Conservation (phyloP, 345 rosid genomes). For the Eucalyptus curtisii region DNA sequence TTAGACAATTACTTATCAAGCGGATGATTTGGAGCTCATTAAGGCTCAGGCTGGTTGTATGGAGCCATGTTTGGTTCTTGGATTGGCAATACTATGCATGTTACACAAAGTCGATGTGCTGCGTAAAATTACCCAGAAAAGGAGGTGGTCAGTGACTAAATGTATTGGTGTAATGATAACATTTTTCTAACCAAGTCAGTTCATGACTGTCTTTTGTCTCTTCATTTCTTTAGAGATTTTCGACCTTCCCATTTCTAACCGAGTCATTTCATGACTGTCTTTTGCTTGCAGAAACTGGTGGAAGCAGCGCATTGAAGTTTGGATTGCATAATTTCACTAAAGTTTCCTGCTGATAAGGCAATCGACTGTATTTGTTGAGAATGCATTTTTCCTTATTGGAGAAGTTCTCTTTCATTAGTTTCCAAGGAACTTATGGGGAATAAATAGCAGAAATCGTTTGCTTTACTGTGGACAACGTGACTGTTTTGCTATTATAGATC, state of each 20-base stretch:
- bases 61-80: neutral
- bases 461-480: neutral
- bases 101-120: neutral
- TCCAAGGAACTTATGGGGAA: neutral
- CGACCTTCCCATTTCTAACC: neutral
- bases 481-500: neutral
- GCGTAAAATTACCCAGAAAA: neutral
- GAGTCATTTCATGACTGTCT: neutral
- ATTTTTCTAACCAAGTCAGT: neutral
- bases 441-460: neutral
- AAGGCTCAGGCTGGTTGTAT: neutral
- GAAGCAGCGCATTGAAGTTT: constrained; percentile 30
- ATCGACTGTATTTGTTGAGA: neutral
- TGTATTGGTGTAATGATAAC: neutral
- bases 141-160: neutral
- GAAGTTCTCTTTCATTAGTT: neutral
- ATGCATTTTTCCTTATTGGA: neutral
- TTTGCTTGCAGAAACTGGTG: constrained; percentile 20
- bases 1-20: no score
- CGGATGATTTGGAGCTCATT: no score
- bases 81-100: neutral
- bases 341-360: constrained; percentile 8
- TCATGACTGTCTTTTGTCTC: neutral
- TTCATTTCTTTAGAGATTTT: neutral
- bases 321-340: neutral